Percentiles rank a stretch among this genome's conserved stretches.
Evolutionary conservation across 2,329 filamentous ascomycete species (phyloP).

Genomic region (Coccinonectria pachysandricola): DNA sequence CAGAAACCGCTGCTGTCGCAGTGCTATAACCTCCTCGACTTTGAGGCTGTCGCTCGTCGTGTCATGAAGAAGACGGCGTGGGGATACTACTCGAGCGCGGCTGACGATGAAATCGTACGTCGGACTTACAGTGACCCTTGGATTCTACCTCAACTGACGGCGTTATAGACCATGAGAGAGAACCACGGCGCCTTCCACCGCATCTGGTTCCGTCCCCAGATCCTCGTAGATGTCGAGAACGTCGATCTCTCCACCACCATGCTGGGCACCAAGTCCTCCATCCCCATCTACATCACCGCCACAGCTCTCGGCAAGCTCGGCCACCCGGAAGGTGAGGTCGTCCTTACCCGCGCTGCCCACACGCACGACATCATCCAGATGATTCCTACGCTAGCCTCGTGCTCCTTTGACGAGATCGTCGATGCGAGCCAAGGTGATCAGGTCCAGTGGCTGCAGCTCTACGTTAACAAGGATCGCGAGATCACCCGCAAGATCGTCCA

Average conservation of each 20-base stretch:
- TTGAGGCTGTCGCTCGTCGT: conserved; percentile 80
- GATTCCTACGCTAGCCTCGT: conserved; percentile 95
- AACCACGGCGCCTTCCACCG: conserved; percentile 95
- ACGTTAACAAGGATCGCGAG: conserved; percentile 89
- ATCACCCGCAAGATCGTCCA: conserved; percentile 86
- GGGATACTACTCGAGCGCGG: conserved; percentile 95
- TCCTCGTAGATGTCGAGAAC: conserved; percentile 81
- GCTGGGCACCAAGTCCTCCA: conserved; percentile 74
- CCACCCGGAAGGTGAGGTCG: conserved; percentile 84
- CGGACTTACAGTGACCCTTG: background rate
- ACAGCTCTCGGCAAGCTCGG: conserved; percentile 94
- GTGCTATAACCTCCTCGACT: conserved; percentile 92
- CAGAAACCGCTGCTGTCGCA: conserved; percentile 72
- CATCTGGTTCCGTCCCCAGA: conserved; percentile 86
- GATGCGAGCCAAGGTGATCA: conserved; percentile 72
- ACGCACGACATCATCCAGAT: conserved; percentile 93
- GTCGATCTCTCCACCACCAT: conserved; percentile 86
- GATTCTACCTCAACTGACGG: conserved; percentile 3
- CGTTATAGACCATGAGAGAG: conserved; percentile 70
- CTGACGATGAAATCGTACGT: conserved; percentile 39
- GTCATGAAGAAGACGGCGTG: conserved; percentile 96
- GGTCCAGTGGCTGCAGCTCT: conserved; percentile 93
- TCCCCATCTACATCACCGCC: conserved; percentile 94
- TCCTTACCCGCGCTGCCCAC: conserved; percentile 73
- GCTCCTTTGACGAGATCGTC: conserved; percentile 93